A percentile compares a stretch with the other conserved stretches of the same genome.
phyloP scores from a whole-genome alignment of 306 rosid genomes.

The Hippophae tibetana region DNA sequence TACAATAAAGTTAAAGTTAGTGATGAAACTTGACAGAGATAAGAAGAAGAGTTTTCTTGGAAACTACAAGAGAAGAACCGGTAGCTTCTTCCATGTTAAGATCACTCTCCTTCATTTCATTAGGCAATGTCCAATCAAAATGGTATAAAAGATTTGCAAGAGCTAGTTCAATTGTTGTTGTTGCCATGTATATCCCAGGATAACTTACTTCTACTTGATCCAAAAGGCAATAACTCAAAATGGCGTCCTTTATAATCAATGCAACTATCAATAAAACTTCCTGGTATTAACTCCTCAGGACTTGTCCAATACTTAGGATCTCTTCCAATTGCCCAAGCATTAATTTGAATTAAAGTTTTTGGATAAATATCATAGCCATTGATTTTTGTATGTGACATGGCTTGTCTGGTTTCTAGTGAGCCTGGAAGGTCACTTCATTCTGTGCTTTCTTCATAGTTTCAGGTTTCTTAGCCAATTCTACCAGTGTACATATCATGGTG shows the following conservation, averaged over 20 bases:
- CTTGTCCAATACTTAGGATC: constrained; percentile 31
- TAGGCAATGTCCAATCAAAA: constrained; percentile 35
- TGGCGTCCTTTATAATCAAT: constrained; percentile 12
- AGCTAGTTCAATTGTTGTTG: constrained; percentile 16
- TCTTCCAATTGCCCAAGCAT: constrained; percentile 32
- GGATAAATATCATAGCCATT: constrained; percentile 32
- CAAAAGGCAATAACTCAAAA: constrained; percentile 12
- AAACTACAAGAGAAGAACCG: constrained; percentile 20
- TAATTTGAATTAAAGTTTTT: constrained; percentile 22
- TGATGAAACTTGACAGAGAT: constrained; percentile 9
- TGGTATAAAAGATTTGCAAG: constrained; percentile 35
- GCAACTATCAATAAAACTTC: constrained; percentile 3
- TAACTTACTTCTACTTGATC: constrained; percentile 21
- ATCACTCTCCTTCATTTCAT: constrained; percentile 27
- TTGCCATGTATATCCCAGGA: constrained; percentile 23
- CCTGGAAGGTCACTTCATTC: constrained; percentile 12
- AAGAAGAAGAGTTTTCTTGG: constrained; percentile 32
- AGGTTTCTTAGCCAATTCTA: constrained; percentile 9
- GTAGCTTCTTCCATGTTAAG: constrained; percentile 33
- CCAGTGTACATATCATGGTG: constrained; percentile 15
- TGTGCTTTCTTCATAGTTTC: constrained; percentile 12
- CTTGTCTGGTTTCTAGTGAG: constrained; percentile 8
- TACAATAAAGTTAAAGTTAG: background rate
- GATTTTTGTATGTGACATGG: constrained; percentile 7
- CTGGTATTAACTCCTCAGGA: constrained; percentile 29